These are phyloP conservation scores for Alternaria ethzedia DNA, from an alignment of 2,329 filamentous ascomycete species.

Conservation along the genomic window DNA sequence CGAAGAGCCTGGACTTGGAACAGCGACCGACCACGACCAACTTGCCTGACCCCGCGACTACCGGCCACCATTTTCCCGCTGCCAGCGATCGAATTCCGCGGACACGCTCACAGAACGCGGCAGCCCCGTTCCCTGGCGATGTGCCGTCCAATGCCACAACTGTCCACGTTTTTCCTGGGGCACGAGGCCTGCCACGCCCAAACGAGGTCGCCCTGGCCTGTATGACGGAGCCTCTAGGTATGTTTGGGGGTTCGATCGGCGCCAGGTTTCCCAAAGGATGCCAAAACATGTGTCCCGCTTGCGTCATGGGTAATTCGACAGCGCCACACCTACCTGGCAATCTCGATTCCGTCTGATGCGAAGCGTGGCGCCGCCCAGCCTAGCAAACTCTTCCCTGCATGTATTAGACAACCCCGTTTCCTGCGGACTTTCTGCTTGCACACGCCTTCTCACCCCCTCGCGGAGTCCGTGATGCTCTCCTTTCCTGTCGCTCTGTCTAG, in stretches of 20 bases:
- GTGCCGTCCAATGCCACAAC: conserved; percentile 3
- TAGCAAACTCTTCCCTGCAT: not conserved
- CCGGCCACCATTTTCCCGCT: not conserved
- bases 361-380: conserved; percentile 5
- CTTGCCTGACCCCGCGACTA: conserved; percentile 11
- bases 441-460: not conserved
- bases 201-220: conserved; percentile 2
- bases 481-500: not conserved
- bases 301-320: conserved; percentile 14
- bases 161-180: not conserved
- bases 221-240: conserved; percentile 10
- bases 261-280: conserved; percentile 10
- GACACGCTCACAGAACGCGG: not conserved
- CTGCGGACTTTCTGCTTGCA: not conserved
- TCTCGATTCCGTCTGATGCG: conserved; percentile 2
- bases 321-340: conserved; percentile 14
- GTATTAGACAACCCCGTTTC: not conserved
- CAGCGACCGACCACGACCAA: conserved; percentile 1
- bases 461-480: not conserved
- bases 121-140: not conserved
- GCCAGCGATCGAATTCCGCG: not conserved
- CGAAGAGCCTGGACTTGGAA: conserved; percentile 10
- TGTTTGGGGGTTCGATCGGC: conserved; percentile 14
- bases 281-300: conserved; percentile 14
- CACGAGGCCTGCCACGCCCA: not conserved